Conservation (phyloP, 2,329 filamentous ascomycete genomes). For the Fusarium stilboides region DNA sequence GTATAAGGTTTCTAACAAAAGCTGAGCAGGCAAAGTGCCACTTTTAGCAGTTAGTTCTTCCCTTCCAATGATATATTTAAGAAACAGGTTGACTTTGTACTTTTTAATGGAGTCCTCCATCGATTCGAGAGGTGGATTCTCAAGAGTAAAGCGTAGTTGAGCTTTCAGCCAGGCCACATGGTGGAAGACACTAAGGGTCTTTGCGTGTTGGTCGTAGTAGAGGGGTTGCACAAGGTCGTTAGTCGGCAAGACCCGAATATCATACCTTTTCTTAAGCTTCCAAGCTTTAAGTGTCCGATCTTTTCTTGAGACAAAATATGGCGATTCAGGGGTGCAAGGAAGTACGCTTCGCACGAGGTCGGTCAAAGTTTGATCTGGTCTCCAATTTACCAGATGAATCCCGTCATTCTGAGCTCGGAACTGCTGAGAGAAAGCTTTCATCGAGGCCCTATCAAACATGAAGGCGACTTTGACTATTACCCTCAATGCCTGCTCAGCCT, state of each 20-base stretch:
- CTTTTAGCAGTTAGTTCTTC: background rate
- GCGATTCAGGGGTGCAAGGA: background rate
- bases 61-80: background rate
- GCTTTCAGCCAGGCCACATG: background rate
- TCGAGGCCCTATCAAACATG: background rate
- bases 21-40: background rate
- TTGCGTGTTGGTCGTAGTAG: background rate
- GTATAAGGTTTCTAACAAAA: background rate
- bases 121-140: background rate
- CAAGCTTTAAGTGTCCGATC: background rate
- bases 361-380: background rate
- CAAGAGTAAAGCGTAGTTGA: background rate
- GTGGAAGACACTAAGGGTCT: background rate
- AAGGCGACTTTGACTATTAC: background rate
- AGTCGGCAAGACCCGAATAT: background rate
- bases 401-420: background rate
- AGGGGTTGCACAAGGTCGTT: conserved; percentile 2
- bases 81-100: background rate
- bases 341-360: background rate
- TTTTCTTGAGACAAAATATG: background rate
- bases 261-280: background rate
- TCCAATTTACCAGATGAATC: background rate
- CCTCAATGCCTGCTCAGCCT: background rate
- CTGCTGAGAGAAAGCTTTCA: background rate
- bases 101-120: background rate